Percentiles rank a stretch among this genome's conserved stretches.
phyloP scores from a whole-genome alignment of 129 eudicot species.

The Ambrosia artemisiifolia region DNA sequence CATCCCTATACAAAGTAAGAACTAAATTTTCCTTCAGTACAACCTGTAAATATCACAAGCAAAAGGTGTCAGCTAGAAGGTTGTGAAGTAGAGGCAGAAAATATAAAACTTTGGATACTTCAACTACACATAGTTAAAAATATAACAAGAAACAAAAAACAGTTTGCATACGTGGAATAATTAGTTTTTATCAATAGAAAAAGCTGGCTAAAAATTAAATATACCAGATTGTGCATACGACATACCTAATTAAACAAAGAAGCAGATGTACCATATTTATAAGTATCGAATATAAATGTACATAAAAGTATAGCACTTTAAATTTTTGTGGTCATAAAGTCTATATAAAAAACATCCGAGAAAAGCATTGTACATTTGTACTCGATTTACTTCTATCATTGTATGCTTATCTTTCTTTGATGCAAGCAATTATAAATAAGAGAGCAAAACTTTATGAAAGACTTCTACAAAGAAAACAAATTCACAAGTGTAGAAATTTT shows the following conservation, averaged over 20 bases:
- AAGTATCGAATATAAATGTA: background rate
- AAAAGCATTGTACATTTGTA: conserved; percentile 7
- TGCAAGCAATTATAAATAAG: background rate
- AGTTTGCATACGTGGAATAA: background rate
- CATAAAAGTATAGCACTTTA: background rate
- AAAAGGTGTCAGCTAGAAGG: conserved; percentile 17
- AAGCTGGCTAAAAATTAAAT: background rate
- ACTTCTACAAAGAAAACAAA: conserved; percentile 3
- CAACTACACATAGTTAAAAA: conserved; percentile 3
- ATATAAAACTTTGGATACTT: conserved; percentile 14
- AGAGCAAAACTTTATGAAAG: conserved; percentile 4
- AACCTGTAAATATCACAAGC: conserved; percentile 54
- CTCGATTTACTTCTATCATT: background rate
- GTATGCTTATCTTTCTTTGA: conserved; percentile 17
- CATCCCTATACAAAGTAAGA: conserved; percentile 82
- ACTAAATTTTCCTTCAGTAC: conserved; percentile 93
- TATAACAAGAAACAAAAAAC: conserved; percentile 6
- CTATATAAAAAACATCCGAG: background rate
- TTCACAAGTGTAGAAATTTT: conserved; percentile 21
- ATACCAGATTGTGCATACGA: background rate
- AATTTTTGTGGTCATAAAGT: conserved; percentile 1
- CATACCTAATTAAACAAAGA: background rate
- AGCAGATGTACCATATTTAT: conserved; percentile 3
- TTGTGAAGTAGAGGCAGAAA: conserved; percentile 1
- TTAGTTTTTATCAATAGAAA: background rate